These are phyloP conservation scores for Chalciporus sphaerocephalus DNA, from an alignment of 768 basidiomycete species.

Conservation along the genomic window DNA sequence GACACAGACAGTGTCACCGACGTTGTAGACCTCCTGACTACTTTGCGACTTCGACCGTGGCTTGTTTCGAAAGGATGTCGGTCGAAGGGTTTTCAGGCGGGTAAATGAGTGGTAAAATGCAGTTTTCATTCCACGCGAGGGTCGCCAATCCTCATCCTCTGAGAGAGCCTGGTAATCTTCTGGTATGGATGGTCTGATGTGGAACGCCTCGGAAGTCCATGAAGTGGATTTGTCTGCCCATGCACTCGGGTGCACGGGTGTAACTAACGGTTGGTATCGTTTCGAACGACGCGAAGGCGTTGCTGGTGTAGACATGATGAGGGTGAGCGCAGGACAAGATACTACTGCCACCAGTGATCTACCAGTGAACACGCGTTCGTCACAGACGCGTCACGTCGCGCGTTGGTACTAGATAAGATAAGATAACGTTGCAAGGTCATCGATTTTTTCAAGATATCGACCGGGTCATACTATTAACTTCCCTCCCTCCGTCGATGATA, in stretches of 20 bases:
- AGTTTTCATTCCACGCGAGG: constrained; percentile 17
- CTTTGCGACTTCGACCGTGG: constrained; percentile 6
- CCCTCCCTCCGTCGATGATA: not conserved
- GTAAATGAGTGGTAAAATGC: constrained; percentile 29
- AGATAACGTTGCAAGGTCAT: not conserved
- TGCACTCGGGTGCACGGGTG: constrained; percentile 22
- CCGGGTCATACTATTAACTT: too few species aligned
- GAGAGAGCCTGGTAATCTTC: constrained; percentile 27
- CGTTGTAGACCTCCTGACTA: constrained; percentile 35
- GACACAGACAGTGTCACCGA: constrained; percentile 69
- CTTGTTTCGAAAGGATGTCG: constrained; percentile 16
- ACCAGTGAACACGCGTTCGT: constrained; percentile 4
- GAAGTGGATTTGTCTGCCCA: constrained; percentile 25
- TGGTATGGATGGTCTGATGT: constrained; percentile 17
- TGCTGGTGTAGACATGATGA: constrained; percentile 16
- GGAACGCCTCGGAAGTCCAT: constrained; percentile 27
- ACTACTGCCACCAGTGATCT: too few species aligned
- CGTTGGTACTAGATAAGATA: constrained; percentile 7
- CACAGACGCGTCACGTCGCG: constrained; percentile 18
- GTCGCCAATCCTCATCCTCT: constrained; percentile 27
- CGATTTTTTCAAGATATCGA: not conserved
- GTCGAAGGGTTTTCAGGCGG: constrained; percentile 14
- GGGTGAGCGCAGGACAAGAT: too few species aligned
- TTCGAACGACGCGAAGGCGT: constrained; percentile 38
- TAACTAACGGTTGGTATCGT: constrained; percentile 33